Conservation (phyloP, 768 basidiomycete genomes). For the Leucogyrophana mollusca region DNA sequence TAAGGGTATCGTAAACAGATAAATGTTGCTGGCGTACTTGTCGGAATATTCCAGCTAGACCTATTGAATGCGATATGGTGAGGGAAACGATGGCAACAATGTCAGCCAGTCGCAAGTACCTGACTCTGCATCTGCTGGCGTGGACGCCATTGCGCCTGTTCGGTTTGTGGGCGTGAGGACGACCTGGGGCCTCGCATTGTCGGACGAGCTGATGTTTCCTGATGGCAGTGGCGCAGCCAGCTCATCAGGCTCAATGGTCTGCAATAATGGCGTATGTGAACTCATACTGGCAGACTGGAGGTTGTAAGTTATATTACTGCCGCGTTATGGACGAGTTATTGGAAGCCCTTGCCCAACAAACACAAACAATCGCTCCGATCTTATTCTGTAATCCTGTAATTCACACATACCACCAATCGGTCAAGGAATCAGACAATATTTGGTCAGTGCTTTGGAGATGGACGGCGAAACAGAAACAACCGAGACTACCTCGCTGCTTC, state of each 20-base stretch:
- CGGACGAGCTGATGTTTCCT: conserved; percentile 32
- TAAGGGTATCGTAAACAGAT: conserved; percentile 10
- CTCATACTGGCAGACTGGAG: conserved; percentile 57
- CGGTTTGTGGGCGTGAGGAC: conserved; percentile 58
- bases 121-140: conserved; percentile 69
- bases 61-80: conserved; percentile 31
- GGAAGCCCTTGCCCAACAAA: too few relatives aligned
- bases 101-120: conserved; percentile 37
- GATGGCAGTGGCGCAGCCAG: conserved; percentile 29
- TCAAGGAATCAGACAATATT: too few relatives aligned
- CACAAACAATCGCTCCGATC: too few relatives aligned
- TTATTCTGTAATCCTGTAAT: too few relatives aligned
- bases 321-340: too few relatives aligned
- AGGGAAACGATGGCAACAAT: neutral
- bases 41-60: conserved; percentile 72
- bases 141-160: conserved; percentile 47
- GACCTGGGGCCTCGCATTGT: conserved; percentile 40
- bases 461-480: too few relatives aligned
- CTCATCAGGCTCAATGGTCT: conserved; percentile 89
- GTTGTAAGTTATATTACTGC: too few relatives aligned
- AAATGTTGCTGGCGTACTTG: conserved; percentile 46
- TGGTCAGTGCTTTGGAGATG: too few relatives aligned
- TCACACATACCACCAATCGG: too few relatives aligned
- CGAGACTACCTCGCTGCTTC: neutral
- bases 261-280: conserved; percentile 61